Evolutionary conservation across 169 alveolate genomes (phyloP), one percentile per base, ranked within the genome.

Genomic region (Plasmodium vinckei): DNA sequence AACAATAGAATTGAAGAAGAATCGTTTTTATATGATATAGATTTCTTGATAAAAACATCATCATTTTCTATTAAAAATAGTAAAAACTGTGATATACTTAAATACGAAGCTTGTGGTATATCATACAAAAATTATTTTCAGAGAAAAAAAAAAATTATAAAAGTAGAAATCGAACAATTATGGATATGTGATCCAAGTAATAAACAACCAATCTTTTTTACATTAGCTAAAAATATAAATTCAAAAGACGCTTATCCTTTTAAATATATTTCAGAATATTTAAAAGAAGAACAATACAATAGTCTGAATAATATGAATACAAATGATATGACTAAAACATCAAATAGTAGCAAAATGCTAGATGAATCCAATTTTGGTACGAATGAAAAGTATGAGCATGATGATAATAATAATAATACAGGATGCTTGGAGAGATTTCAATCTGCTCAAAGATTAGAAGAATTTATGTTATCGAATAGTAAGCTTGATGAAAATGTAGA

Each of bases 121-220:
- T 57, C 75, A 23, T 86, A 86, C 47, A 86, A 86, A 42, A 86
- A 86, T 46, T 86, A 86, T 63, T 60, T 86, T 25, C 91, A 86
- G 57, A 86, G 57, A 47, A 86, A 86, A n/a, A 86, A 49, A 67
- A 86, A 70, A 54, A 86, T 70, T 53, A 53, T 86, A 10, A 68
- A 86, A 72, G 33, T 86, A n/a, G 91, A 86, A 86, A 86, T 86
- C 9, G 91, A 86, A 46, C 91, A 86, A 33, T 60, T 86, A 72
- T 86, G 91, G 91, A 86, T 86, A 60, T 86, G 91, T 70, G 91
- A 86, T 44, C 91, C 91, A 1, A 86, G 91, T 53, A 86, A 86
- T 69, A 54, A 54, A 51, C 91, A 86, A 54, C 91, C 91, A 27
- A 86, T 86, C n/a, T 86, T 86, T 86, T 86, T 86, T 61, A 86